phyloP scores from a whole-genome alignment of 192 early-diverging fungal genomes.

The Coemansia sp. region DNA sequence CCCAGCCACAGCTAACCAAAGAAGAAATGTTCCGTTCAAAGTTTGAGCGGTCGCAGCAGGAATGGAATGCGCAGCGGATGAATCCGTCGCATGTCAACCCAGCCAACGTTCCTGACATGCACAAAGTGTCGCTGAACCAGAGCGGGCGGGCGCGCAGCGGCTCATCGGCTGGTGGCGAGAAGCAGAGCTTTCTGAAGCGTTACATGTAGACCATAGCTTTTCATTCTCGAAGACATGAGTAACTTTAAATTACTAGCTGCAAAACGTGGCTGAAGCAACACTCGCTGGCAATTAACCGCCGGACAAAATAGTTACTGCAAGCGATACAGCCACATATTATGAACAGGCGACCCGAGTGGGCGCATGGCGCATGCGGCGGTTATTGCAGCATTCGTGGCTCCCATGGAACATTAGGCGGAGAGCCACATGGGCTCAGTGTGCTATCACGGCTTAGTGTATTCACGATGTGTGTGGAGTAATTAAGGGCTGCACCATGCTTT shows the following conservation, averaged over 20 bases:
- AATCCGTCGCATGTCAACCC: conserved; percentile 23
- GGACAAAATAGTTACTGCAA: neutral
- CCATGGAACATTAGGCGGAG: neutral
- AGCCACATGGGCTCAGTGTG: neutral
- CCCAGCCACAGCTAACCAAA: conserved; percentile 28
- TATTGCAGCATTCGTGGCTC: conserved; percentile 1
- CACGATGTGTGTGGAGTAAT: neutral
- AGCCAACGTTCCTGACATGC: conserved; percentile 33
- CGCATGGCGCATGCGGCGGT: neutral
- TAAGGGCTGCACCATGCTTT: neutral
- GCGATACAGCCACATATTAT: neutral
- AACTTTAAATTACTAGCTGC: neutral
- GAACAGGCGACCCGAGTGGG: neutral
- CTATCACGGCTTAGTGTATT: neutral
- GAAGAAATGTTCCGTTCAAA: conserved; percentile 52
- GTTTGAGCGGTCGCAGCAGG: conserved; percentile 49
- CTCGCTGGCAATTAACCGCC: neutral
- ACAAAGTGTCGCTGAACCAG: conserved; percentile 36
- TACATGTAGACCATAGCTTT: conserved; percentile 9
- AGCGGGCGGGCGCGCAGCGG: conserved; percentile 37
- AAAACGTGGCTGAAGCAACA: neutral
- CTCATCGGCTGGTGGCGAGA: conserved; percentile 18
- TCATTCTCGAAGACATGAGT: neutral
- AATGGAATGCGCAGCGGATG: conserved; percentile 39
- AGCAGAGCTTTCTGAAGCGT: conserved; percentile 37